Evolutionary conservation across 345 rosid species (phyloP).

Genomic region (Laguncularia racemosa): DNA sequence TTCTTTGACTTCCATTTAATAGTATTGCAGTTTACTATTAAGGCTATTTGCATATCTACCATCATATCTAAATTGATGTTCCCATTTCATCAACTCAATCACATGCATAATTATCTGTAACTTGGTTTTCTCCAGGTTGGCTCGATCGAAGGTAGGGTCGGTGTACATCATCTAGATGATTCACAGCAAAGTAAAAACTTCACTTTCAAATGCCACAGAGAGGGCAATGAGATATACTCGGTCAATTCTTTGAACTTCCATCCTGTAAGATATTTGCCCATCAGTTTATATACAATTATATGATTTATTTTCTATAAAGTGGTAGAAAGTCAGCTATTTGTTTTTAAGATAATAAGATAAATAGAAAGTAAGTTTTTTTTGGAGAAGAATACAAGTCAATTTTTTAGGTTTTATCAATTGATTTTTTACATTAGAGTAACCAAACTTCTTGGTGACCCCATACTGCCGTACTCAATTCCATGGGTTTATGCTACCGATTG

Average conservation of each 20-base stretch:
- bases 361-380: background rate
- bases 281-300: background rate
- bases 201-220: conserved; percentile 98
- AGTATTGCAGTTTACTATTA: too few relatives aligned
- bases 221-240: conserved; percentile 80
- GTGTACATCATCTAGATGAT: conserved; percentile 96
- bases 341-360: background rate
- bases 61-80: too few relatives aligned
- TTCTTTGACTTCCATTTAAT: too few relatives aligned
- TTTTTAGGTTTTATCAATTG: too few relatives aligned
- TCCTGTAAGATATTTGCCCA: conserved; percentile 49
- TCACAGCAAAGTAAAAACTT: conserved; percentile 73
- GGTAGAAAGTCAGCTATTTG: background rate
- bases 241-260: conserved; percentile 94
- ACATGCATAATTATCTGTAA: too few relatives aligned
- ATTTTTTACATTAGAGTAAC: too few relatives aligned
- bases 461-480: too few relatives aligned
- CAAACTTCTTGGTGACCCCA: too few relatives aligned
- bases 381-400: too few relatives aligned
- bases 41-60: too few relatives aligned
- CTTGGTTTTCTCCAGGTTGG: conserved; percentile 50
- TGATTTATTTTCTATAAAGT: background rate
- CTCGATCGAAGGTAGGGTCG: conserved; percentile 98
- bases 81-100: too few relatives aligned
- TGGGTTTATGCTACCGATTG: too few relatives aligned